A percentile compares a stretch with the other conserved stretches of the same genome.
Conservation (phyloP, 2,329 filamentous ascomycete genomes). For the Metarhizium sp. region DNA sequence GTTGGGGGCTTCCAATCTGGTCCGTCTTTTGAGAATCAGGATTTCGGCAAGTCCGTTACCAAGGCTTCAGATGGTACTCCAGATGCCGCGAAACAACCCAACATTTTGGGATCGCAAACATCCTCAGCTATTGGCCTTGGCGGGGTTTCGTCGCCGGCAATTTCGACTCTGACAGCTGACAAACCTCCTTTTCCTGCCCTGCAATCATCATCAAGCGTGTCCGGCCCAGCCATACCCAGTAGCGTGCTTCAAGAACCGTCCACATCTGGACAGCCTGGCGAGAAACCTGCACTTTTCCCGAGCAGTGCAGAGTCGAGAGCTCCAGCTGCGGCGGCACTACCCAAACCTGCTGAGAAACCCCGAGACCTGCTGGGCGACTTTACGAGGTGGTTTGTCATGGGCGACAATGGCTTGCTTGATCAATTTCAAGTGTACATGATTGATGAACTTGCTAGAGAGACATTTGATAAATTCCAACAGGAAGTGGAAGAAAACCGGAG, state of each 20-base stretch:
- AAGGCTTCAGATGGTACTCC: background rate
- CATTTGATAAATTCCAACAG: constrained; percentile 29
- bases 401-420: constrained; percentile 43
- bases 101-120: background rate
- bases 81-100: background rate
- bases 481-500: constrained; percentile 31
- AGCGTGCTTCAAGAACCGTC: background rate
- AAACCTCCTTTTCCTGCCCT: background rate
- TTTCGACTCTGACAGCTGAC: background rate
- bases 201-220: background rate
- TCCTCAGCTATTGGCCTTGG: background rate
- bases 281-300: background rate
- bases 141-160: background rate
- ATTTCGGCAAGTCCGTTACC: background rate
- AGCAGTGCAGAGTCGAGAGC: background rate
- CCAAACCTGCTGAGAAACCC: constrained; percentile 8
- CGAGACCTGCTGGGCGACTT: constrained; percentile 39
- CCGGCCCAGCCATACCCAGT: background rate
- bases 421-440: constrained; percentile 38
- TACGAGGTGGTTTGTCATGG: constrained; percentile 44
- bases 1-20: background rate
- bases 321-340: background rate
- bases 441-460: constrained; percentile 31
- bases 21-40: background rate
- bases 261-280: background rate